phyloP scores from a whole-genome alignment of 306 rosid genomes.

The Glycyrrhiza uralensis region DNA sequence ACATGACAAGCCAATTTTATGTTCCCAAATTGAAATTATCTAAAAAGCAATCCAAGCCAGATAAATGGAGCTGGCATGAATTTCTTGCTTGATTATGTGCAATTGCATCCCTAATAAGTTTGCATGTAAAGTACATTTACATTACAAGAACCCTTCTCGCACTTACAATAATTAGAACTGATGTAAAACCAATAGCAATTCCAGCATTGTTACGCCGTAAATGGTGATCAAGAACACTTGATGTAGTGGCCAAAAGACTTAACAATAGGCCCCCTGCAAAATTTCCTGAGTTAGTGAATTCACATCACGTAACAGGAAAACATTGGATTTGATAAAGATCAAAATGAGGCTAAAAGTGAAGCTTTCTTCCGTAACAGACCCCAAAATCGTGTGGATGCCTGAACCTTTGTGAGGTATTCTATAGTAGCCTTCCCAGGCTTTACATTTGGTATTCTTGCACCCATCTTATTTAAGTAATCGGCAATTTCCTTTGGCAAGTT shows the following conservation, averaged over 20 bases:
- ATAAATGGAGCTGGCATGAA: constrained; percentile 1
- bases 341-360: constrained; percentile 13
- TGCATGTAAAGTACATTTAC: constrained; percentile 14
- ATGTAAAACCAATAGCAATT: constrained; percentile 92
- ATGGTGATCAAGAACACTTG: constrained; percentile 86
- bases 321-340: not conserved
- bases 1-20: not conserved
- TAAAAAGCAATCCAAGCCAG: constrained; percentile 3
- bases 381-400: constrained; percentile 99
- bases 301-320: constrained; percentile 12
- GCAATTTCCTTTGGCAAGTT: constrained; percentile 99
- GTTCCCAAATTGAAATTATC: constrained; percentile 1
- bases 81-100: not conserved
- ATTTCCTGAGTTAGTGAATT: constrained; percentile 18
- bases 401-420: constrained; percentile 89
- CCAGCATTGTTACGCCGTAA: constrained; percentile 84
- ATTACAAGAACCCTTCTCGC: constrained; percentile 14
- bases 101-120: not conserved
- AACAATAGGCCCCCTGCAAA: constrained; percentile 81
- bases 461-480: constrained; percentile 98
- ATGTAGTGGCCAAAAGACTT: constrained; percentile 86
- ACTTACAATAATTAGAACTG: constrained; percentile 91
- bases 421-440: constrained; percentile 98
- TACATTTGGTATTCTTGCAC: constrained; percentile 87
- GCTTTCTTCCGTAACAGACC: constrained; percentile 48